Evolutionary conservation across 495 filamentous ascomycete species (phyloP).

Genomic region (Pyrenula aspistea): DNA sequence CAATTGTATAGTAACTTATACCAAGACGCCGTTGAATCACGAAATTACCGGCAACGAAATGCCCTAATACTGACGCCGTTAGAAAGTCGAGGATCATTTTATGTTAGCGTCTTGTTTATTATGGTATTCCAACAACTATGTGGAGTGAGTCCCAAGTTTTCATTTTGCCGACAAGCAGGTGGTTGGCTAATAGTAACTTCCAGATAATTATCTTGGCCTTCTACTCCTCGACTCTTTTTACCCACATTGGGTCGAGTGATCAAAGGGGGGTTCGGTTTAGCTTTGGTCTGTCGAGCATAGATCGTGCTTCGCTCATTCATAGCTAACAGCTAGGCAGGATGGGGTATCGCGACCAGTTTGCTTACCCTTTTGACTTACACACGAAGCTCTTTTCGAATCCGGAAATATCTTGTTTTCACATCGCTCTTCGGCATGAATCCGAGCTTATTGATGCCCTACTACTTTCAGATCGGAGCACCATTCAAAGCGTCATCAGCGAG

Average conservation of each 20-base stretch:
- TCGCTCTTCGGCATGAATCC: slow-evolving; percentile 63
- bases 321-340: too few relatives aligned
- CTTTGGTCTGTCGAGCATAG: too few relatives aligned
- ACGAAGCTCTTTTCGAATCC: not conserved
- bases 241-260: slow-evolving; percentile 43
- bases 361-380: slow-evolving; percentile 59
- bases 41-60: not conserved
- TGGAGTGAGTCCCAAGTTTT: too few relatives aligned
- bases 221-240: slow-evolving; percentile 56
- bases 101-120: slow-evolving; percentile 41
- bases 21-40: slow-evolving; percentile 2
- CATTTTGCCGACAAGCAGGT: too few relatives aligned
- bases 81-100: too few relatives aligned
- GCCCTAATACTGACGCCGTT: too few relatives aligned
- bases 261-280: slow-evolving; percentile 34
- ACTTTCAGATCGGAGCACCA: slow-evolving; percentile 36
- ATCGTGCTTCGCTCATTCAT: too few relatives aligned
- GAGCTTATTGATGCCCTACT: slow-evolving; percentile 50
- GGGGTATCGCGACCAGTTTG: slow-evolving; percentile 54
- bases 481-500: slow-evolving; percentile 18
- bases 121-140: slow-evolving; percentile 71
- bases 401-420: slow-evolving; percentile 57
- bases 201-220: slow-evolving; percentile 62
- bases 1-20: slow-evolving; percentile 9
- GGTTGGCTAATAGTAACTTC: too few relatives aligned